phyloP scores from a whole-genome alignment of 768 basidiomycete species.

The Termitomyces sp. region DNA sequence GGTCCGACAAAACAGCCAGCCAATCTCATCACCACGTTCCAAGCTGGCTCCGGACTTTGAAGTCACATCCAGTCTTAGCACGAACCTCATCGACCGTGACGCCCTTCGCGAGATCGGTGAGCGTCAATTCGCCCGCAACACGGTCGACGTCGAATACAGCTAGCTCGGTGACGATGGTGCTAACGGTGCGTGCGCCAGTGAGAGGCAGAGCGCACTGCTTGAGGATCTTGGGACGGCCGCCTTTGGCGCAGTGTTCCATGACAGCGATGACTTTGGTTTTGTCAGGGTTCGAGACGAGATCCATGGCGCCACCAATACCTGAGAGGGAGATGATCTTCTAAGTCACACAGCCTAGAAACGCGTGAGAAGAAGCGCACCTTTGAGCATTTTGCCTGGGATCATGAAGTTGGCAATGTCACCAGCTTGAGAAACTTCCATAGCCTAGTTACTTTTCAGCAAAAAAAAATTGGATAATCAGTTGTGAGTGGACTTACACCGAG shows the following conservation, averaged over 20 bases:
- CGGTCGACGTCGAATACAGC: constrained; percentile 89
- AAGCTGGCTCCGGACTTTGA: constrained; percentile 54
- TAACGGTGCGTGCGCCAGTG: constrained; percentile 85
- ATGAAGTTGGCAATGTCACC: constrained; percentile 98
- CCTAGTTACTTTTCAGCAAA: constrained; percentile 37
- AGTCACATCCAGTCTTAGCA: constrained; percentile 84
- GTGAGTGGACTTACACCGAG: constrained; percentile 63
- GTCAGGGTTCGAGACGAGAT: constrained; percentile 94
- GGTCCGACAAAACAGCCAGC: neutral
- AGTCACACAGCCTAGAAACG: neutral
- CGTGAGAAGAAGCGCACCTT: constrained; percentile 40
- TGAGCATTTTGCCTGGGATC: constrained; percentile 93
- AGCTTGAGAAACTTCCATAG: constrained; percentile 91
- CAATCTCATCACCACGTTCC: constrained; percentile 37
- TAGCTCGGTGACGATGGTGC: constrained; percentile 91
- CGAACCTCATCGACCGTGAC: constrained; percentile 79
- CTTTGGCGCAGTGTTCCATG: constrained; percentile 89
- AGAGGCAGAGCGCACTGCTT: constrained; percentile 78
- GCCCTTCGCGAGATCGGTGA: constrained; percentile 84
- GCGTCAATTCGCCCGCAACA: constrained; percentile 60
- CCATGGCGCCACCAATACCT: constrained; percentile 97
- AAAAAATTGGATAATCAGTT: constrained; percentile 64
- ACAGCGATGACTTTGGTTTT: constrained; percentile 88
- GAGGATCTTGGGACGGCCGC: constrained; percentile 87
- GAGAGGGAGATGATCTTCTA: constrained; percentile 5